Percentiles rank a stretch among this genome's conserved stretches.
Evolutionary conservation across 345 rosid species (phyloP).

Genomic region (Eucalyptus dawsonii): DNA sequence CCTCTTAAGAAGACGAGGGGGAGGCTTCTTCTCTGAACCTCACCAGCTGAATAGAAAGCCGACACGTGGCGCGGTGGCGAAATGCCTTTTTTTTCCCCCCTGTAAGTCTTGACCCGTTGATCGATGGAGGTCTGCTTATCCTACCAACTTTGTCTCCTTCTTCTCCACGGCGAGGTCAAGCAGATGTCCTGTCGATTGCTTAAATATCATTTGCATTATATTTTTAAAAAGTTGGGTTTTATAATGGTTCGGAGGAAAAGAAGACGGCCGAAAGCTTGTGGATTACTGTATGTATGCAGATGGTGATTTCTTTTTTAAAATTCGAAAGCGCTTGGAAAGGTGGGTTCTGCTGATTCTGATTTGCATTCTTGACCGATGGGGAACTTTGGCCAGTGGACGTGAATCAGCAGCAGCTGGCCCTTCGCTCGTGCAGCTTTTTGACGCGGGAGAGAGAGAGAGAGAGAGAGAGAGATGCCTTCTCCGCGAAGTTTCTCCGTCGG

Average conservation of each 20-base stretch:
- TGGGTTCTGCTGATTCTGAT: background rate
- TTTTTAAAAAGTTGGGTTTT: background rate
- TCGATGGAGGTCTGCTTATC: background rate
- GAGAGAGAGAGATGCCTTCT: background rate
- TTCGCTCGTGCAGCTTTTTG: background rate
- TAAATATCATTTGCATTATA: background rate
- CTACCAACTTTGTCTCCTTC: background rate
- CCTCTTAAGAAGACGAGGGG: background rate
- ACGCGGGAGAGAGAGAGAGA: background rate
- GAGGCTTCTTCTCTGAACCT: background rate
- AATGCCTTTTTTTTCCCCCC: background rate
- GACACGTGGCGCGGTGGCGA: constrained; percentile 5
- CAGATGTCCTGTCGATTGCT: background rate
- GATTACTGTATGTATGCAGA: background rate
- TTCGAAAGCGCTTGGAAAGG: background rate
- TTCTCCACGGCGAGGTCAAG: background rate
- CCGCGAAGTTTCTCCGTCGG: background rate
- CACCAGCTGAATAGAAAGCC: background rate
- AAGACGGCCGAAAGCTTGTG: background rate
- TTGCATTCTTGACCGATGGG: background rate
- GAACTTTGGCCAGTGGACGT: background rate
- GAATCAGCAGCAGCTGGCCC: background rate
- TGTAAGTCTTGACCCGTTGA: background rate
- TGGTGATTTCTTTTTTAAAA: background rate
- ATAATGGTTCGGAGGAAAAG: background rate